phyloP scores from a whole-genome alignment of 306 rosid species.

The Rosa rugosa region DNA sequence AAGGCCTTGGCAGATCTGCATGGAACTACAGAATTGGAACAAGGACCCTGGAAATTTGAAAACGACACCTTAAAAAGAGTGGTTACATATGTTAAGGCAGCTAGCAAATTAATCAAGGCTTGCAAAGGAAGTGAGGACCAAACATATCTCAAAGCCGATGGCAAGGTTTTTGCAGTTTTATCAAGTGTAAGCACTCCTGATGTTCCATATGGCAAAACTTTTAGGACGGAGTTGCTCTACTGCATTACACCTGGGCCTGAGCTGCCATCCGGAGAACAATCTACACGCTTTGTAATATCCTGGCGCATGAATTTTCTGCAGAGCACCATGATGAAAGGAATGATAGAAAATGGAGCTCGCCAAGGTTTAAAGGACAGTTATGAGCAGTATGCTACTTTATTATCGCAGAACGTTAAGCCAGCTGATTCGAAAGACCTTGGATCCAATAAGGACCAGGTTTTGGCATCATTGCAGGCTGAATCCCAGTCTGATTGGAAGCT shows the following conservation, averaged over 20 bases:
- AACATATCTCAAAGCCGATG: slow-evolving; percentile 79
- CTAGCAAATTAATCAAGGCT: slow-evolving; percentile 74
- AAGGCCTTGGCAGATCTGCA: slow-evolving; percentile 60
- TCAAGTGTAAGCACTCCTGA: slow-evolving; percentile 78
- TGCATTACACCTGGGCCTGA: slow-evolving; percentile 87
- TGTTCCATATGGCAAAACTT: slow-evolving; percentile 82
- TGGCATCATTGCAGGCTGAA: slow-evolving; percentile 77
- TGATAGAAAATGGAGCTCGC: slow-evolving; percentile 90
- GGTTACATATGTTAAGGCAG: slow-evolving; percentile 66
- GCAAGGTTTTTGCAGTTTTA: slow-evolving; percentile 63
- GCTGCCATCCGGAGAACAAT: slow-evolving; percentile 69
- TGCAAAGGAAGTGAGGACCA: slow-evolving; percentile 82
- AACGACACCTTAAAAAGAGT: slow-evolving; percentile 56
- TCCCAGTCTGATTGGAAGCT: slow-evolving; percentile 70
- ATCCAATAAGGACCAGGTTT: slow-evolving; percentile 73
- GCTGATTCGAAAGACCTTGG: slow-evolving; percentile 82
- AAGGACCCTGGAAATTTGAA: slow-evolving; percentile 73
- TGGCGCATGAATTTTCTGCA: slow-evolving; percentile 89
- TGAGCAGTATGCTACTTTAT: slow-evolving; percentile 61
- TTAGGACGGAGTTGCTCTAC: slow-evolving; percentile 69
- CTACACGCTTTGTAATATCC: slow-evolving; percentile 75
- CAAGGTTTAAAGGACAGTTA: slow-evolving; percentile 91
- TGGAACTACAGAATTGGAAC: slow-evolving; percentile 65
- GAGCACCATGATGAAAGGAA: slow-evolving; percentile 97
- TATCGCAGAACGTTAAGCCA: slow-evolving; percentile 66